Conservation (phyloP, 495 filamentous ascomycete species). For the Penicillium fimorum region DNA sequence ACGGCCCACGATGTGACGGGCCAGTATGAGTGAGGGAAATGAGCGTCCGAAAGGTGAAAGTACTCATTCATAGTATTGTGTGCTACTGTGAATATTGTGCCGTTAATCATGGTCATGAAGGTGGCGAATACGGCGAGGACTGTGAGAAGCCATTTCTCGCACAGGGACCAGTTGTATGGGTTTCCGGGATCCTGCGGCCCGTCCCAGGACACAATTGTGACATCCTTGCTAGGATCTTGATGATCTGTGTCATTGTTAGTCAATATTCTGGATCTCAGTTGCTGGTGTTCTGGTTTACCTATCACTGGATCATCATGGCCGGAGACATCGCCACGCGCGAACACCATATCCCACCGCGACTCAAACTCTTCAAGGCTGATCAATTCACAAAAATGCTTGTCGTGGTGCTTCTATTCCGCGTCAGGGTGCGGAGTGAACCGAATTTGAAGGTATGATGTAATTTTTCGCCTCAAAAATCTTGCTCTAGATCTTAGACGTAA, state of each 20-base stretch:
- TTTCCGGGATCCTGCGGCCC: conserved; percentile 53
- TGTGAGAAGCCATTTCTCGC: conserved; percentile 41
- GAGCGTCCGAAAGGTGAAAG: conserved; percentile 45
- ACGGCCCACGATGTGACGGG: conserved; percentile 49
- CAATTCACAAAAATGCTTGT: not conserved
- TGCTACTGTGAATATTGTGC: conserved; percentile 46
- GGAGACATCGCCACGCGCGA: conserved; percentile 27
- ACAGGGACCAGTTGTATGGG: conserved; percentile 60
- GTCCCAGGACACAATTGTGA: conserved; percentile 46
- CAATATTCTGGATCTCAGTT: not conserved
- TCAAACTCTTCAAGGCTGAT: not conserved
- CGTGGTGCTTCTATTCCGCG: not conserved
- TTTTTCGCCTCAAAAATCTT: not conserved
- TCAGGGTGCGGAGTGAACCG: not conserved
- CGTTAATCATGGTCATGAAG: conserved; percentile 43
- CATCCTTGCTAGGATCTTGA: conserved; percentile 14
- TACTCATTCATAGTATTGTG: conserved; percentile 36
- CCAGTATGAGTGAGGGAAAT: conserved; percentile 55
- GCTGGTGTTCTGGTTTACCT: conserved; percentile 10
- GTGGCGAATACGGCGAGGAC: conserved; percentile 26
- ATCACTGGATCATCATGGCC: conserved; percentile 22
- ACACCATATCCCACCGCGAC: conserved; percentile 19
- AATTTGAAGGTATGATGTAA: conserved; percentile 16
- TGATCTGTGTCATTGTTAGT: conserved; percentile 19
- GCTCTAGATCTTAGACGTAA: not conserved